These are phyloP conservation scores for Fomitopsis betulina DNA, from an alignment of 1,284 basidiomycete species.

Conservation along the genomic window DNA sequence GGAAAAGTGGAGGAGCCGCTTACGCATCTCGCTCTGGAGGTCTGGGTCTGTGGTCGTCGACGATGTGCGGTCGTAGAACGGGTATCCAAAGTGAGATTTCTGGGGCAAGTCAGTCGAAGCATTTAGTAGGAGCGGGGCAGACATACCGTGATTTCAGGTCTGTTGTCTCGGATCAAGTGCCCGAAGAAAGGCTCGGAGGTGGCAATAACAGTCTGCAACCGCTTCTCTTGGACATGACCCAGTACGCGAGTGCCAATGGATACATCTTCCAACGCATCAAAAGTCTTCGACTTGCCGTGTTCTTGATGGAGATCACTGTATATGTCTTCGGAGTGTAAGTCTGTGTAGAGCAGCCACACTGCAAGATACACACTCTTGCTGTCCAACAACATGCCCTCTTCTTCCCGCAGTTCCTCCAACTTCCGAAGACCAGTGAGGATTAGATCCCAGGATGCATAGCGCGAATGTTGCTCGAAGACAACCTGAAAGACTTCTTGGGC, in stretches of 20 bases:
- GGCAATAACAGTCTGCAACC: background rate
- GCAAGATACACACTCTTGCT: background rate
- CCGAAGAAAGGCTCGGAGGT: background rate
- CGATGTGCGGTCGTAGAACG: background rate
- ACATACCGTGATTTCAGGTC: background rate
- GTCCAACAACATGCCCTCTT: background rate
- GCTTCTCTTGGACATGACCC: constrained; percentile 1
- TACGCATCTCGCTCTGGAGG: background rate
- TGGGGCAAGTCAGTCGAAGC: background rate
- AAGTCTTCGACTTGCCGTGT: background rate
- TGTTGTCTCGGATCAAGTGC: background rate
- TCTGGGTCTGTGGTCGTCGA: background rate
- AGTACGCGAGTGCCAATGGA: background rate
- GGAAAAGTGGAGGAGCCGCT: background rate
- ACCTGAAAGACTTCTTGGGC: background rate
- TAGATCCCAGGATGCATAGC: background rate
- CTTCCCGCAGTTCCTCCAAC: background rate
- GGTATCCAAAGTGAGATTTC: background rate
- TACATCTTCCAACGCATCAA: background rate
- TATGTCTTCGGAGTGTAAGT: background rate
- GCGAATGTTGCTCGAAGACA: background rate
- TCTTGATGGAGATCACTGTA: background rate
- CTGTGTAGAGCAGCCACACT: background rate
- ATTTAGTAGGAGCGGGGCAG: background rate
- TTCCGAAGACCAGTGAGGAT: background rate